Percentiles rank a stretch among this genome's conserved stretches.
phyloP scores from a whole-genome alignment of 305 asterid genomes.

The Euphrasia arctica region DNA sequence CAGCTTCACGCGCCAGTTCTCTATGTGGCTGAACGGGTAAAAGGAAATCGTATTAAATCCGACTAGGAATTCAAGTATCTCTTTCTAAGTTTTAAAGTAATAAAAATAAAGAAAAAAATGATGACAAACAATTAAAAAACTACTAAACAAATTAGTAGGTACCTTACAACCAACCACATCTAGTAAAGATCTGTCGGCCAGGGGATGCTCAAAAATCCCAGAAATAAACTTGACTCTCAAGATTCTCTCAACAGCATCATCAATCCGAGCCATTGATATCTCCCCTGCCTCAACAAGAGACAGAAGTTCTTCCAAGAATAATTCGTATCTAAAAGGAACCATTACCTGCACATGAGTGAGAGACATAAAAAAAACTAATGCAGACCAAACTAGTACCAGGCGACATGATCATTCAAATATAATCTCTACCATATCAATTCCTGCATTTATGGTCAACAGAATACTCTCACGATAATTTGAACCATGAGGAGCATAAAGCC shows the following conservation, averaged over 20 bases:
- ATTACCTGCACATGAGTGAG: conserved; percentile 50
- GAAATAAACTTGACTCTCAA: conserved; percentile 82
- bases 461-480: conserved; percentile 63
- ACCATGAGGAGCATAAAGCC: conserved; percentile 69
- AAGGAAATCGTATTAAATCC: no score
- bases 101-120: no score
- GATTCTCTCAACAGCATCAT: conserved; percentile 88
- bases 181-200: conserved; percentile 57
- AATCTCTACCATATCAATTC: conserved; percentile 69
- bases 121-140: no score
- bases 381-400: background rate
- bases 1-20: conserved; percentile 82
- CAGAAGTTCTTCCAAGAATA: conserved; percentile 59
- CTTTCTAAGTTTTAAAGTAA: no score
- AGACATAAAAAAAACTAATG: background rate
- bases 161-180: conserved; percentile 69
- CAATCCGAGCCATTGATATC: conserved; percentile 73
- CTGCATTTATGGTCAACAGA: conserved; percentile 65
- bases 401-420: background rate
- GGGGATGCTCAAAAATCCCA: conserved; percentile 81
- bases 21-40: conserved; percentile 53
- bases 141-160: no score
- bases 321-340: conserved; percentile 75
- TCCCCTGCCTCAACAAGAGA: conserved; percentile 62
- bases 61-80: conserved; percentile 21